Conservation (phyloP, 352 stramenopile species). For the Chrysophaeum taylorii region DNA sequence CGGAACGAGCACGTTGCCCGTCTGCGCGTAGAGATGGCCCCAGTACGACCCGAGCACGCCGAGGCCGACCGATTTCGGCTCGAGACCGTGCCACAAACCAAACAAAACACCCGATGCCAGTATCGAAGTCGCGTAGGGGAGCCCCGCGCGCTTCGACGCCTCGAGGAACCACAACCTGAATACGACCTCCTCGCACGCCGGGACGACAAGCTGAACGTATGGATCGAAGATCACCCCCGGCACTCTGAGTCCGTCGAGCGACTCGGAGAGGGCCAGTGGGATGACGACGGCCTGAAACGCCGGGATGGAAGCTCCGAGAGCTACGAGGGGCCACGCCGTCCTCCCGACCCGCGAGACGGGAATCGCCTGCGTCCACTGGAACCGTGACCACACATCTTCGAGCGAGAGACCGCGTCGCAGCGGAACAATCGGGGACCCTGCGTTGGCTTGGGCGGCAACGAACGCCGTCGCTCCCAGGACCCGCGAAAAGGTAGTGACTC, state of each 20-base stretch:
- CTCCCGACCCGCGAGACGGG: background rate
- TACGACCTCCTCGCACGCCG: background rate
- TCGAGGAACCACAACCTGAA: slow-evolving; percentile 2
- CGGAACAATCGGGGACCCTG: background rate
- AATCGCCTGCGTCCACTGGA: background rate
- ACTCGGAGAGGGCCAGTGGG: background rate
- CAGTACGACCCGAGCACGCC: slow-evolving; percentile 6
- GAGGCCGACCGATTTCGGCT: background rate
- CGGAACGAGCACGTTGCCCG: background rate
- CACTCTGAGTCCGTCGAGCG: background rate
- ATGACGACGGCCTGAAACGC: background rate
- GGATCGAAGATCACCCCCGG: background rate
- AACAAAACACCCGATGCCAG: background rate
- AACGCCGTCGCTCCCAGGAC: background rate
- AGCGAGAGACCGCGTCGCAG: background rate
- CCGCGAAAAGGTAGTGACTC: background rate
- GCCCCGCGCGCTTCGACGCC: background rate
- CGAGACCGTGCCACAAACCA: background rate
- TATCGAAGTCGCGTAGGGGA: background rate
- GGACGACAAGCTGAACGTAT: background rate
- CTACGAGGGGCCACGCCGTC: background rate
- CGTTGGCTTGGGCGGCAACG: background rate
- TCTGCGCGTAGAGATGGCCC: slow-evolving; percentile 12
- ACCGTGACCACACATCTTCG: background rate
- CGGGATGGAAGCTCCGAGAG: background rate